Evolutionary conservation across 2,329 filamentous ascomycete species (phyloP), one percentile per base, ranked within the genome.

Genomic region (Pezizomycotina sp.): DNA sequence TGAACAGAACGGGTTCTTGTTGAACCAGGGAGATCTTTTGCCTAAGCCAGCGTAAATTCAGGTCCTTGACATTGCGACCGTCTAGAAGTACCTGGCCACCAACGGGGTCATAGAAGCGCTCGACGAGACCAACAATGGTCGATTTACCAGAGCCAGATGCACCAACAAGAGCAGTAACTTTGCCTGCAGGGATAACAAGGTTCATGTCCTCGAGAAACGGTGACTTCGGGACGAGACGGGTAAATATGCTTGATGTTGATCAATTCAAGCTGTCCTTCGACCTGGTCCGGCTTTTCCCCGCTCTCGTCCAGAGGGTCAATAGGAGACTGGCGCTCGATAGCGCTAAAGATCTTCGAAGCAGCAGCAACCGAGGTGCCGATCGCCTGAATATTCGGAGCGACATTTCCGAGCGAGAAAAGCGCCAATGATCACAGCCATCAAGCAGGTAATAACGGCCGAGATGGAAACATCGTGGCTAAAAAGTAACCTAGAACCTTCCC

Each of bases 111-210:
- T 98, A 98, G 56, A 95, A 95, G 12, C 89, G 72, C 59, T 95
- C 86, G 1, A 95, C 74, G 13, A 98, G 64, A 8, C 86, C 86
- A 18, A 95, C 77, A 44, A 95, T 84, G 0, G 89, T 95, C 51
- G 77, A 86, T 60, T 95, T 98, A 30, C 89, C 89, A 24, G 79
- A 91, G 7, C 86, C 89, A 7, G 86, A 95, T 1, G 86, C 81
- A 39, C 89, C 89, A 4, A 98, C 89, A 5, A 98, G 63, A 1
- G 89, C 89, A 2, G 86, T 92, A 12, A 79, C 83, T 61, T 92
- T 92, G 13, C 86, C 84, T 3, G 84, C 79, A 2, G 83, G 82
- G 23, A 95, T 76, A 1, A 67, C 58, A 2, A 98, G 68, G 38
- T 64, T 78, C 38, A 95, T 79, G 46, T 76, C 73, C 26, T 89